phyloP scores from a whole-genome alignment of 441 rosid species.

The Isatis lusitanica region DNA sequence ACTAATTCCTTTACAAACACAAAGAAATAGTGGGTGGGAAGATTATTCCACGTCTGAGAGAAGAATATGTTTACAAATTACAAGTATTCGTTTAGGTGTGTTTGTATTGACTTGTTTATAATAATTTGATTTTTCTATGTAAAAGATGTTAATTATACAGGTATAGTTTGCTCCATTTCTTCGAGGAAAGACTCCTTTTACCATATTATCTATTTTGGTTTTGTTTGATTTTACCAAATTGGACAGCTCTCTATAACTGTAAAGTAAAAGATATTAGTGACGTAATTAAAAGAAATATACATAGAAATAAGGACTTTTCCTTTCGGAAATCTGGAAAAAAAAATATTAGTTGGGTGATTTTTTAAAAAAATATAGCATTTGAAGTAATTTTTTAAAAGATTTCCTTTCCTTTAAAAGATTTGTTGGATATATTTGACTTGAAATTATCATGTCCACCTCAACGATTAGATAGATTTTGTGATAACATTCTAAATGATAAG shows the following conservation, averaged over 20 bases:
- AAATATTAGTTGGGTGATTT: not conserved
- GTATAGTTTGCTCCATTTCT: too few species aligned
- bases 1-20: too few species aligned
- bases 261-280: not conserved
- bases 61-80: not conserved
- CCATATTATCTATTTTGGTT: too few species aligned
- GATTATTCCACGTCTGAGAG: not conserved
- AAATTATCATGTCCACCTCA: not conserved
- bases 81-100: not conserved
- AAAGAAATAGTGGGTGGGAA: too few species aligned
- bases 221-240: too few species aligned
- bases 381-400: not conserved
- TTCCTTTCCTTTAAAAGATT: not conserved
- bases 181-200: too few species aligned
- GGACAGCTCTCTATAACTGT: too few species aligned
- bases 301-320: not conserved
- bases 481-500: not conserved
- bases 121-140: too few species aligned
- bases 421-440: not conserved
- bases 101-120: not conserved
- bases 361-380: not conserved
- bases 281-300: not conserved
- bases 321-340: not conserved
- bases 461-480: not conserved
- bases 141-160: too few species aligned